Evolutionary conservation across 2,329 filamentous ascomycete species (phyloP), one percentile per base, ranked within the genome.

Genomic region (Ophiostoma angusticollis): DNA sequence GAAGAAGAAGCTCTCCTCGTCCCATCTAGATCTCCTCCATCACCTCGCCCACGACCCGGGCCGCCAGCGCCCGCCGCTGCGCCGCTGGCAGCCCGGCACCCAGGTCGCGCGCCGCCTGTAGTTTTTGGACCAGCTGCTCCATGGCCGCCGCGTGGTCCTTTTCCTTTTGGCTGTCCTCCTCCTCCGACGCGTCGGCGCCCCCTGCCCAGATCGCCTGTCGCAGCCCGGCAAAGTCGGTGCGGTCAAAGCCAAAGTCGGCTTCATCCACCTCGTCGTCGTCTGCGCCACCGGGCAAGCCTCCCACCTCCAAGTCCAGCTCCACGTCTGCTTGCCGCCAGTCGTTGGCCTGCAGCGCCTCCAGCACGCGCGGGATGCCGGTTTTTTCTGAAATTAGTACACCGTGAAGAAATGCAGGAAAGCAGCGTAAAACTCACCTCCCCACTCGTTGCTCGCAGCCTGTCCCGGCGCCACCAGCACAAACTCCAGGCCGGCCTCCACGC

Each of bases 301-400:
- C 8, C 47, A 37, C 64, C n/a, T n/a, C n/a, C n/a, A n/a, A n/a
- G n/a, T n/a, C n/a, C n/a, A n/a, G n/a, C n/a, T n/a, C n/a, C n/a
- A n/a, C n/a, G n/a, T n/a, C n/a, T n/a, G n/a, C n/a, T n/a, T n/a
- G n/a, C n/a, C n/a, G n/a, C 78, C 78, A 82, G 54, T 80, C 76
- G 51, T 80, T 81, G 13, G 74, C 63, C 50, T 80, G 68, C 12
- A 82, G 55, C 0, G 76, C 77, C 50, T 81, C 75, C 8, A 64
- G 61, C 3, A 74, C 63, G 9, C 78, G 64, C 1, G 69, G 61
- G 27, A 80, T 63, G 13, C 47, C 49, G 3, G 46, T 50, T 29
- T 47, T 49, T 31, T 51, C 49, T 48, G 31, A 8, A 33, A 35
- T 22, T 9, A 9, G 27, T 30, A 9, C 19, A 25, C 24, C 28